These are phyloP conservation scores for Phaeosphaeria sp. DNA, from an alignment of 2,329 filamentous ascomycete species.

Conservation along the genomic window DNA sequence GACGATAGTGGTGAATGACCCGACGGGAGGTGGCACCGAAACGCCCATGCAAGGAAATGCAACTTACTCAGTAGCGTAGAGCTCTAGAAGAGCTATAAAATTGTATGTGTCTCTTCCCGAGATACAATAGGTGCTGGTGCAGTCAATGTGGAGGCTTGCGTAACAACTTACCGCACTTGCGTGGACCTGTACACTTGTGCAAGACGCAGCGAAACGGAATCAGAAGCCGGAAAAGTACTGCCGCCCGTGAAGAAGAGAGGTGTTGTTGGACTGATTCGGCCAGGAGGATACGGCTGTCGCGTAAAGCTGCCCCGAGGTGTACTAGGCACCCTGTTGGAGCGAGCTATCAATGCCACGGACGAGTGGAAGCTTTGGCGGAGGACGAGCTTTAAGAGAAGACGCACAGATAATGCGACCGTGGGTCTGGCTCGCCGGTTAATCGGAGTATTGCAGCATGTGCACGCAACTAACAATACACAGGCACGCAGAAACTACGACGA, in stretches of 20 bases:
- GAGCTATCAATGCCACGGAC: conserved; percentile 44
- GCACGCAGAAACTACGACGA: background rate
- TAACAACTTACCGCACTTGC: conserved; percentile 33
- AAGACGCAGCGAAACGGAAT: conserved; percentile 21
- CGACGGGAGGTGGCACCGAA: conserved; percentile 24
- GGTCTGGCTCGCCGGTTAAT: conserved; percentile 39
- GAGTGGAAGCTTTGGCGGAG: conserved; percentile 44
- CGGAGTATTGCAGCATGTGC: conserved; percentile 20
- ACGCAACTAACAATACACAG: conserved; percentile 6
- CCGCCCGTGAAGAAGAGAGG: conserved; percentile 21
- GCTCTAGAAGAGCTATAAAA: conserved; percentile 22
- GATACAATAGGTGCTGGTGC: conserved; percentile 22
- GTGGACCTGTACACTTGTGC: conserved; percentile 12
- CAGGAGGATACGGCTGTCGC: conserved; percentile 42
- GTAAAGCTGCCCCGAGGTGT: conserved; percentile 38
- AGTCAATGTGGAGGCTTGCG: conserved; percentile 30
- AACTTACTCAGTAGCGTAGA: conserved; percentile 40
- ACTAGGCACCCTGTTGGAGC: conserved; percentile 33
- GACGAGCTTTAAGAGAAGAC: conserved; percentile 32
- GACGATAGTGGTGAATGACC: conserved; percentile 35
- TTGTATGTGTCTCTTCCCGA: conserved; percentile 8
- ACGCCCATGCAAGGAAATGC: conserved; percentile 26
- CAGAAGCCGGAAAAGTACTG: conserved; percentile 37
- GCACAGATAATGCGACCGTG: conserved; percentile 21
- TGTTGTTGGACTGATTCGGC: conserved; percentile 39